These are phyloP conservation scores for Fomitopsis pulvina DNA, from an alignment of 768 basidiomycete genomes.

Conservation along the genomic window DNA sequence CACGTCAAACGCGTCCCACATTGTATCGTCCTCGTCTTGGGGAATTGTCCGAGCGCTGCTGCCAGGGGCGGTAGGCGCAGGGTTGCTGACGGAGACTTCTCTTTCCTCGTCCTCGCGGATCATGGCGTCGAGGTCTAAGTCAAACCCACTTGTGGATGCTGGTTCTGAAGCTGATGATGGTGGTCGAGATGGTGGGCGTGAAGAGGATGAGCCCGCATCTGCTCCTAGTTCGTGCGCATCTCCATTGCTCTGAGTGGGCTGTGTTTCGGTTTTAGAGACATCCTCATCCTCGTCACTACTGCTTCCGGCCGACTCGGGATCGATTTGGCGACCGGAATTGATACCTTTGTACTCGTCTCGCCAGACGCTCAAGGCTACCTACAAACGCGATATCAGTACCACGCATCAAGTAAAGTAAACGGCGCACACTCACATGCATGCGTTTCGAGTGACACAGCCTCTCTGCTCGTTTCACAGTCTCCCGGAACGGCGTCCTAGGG, in stretches of 20 bases:
- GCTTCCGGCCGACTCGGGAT: constrained; percentile 24
- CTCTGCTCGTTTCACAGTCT: constrained; percentile 83
- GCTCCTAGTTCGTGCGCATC: neutral
- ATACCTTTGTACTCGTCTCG: constrained; percentile 56
- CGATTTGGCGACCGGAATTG: constrained; percentile 28
- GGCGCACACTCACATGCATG: constrained; percentile 74
- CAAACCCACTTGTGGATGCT: no score
- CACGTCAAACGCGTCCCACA: constrained; percentile 20
- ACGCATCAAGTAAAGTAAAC: constrained; percentile 1
- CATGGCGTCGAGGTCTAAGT: constrained; percentile 46
- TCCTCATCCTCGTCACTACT: constrained; percentile 8
- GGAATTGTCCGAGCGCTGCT: neutral
- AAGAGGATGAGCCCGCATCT: constrained; percentile 22
- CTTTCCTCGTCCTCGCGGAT: constrained; percentile 39
- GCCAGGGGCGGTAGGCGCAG: neutral
- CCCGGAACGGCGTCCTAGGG: constrained; percentile 81
- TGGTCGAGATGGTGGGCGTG: constrained; percentile 30
- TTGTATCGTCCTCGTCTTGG: constrained; percentile 15
- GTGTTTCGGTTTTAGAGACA: neutral
- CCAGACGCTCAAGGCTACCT: constrained; percentile 76
- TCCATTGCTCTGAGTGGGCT: neutral
- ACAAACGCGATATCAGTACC: neutral
- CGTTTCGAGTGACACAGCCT: constrained; percentile 80
- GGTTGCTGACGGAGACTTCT: constrained; percentile 12
- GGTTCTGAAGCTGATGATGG: constrained; percentile 19